phyloP scores from a whole-genome alignment of 1,284 basidiomycete genomes.

The Naganishia liquefaciens region DNA sequence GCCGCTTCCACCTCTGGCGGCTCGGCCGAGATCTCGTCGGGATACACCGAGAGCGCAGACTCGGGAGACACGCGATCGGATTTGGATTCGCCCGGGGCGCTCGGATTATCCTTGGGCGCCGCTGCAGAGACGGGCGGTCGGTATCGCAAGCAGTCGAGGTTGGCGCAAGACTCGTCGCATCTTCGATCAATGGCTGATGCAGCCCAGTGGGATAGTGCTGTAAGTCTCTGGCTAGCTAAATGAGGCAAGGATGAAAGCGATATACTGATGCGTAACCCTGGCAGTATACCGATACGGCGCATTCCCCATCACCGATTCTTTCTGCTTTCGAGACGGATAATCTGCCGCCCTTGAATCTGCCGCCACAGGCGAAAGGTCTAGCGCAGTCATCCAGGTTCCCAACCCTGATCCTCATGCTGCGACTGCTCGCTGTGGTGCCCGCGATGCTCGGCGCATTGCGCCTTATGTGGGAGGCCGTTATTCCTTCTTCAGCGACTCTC shows the following conservation, averaged over 20 bases:
- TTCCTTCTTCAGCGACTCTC: neutral
- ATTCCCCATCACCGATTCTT: conserved; percentile 19
- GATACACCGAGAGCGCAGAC: conserved; percentile 14
- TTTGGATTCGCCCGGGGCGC: conserved; percentile 6
- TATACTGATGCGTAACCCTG: too few relatives aligned
- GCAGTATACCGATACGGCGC: conserved; percentile 23
- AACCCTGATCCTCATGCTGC: conserved; percentile 24
- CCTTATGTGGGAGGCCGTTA: conserved; percentile 24
- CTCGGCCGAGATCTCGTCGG: conserved; percentile 11
- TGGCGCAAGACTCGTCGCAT: conserved; percentile 3
- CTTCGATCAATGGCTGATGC: neutral
- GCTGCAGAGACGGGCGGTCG: conserved; percentile 3
- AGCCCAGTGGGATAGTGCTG: conserved; percentile 14
- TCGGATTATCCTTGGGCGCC: conserved; percentile 10
- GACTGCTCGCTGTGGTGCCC: conserved; percentile 31
- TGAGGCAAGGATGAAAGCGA: too few relatives aligned
- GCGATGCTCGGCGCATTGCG: conserved; percentile 23
- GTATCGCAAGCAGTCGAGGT: neutral
- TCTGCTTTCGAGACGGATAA: conserved; percentile 24
- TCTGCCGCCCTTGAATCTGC: conserved; percentile 12
- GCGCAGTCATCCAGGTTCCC: conserved; percentile 22
- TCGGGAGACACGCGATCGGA: conserved; percentile 16
- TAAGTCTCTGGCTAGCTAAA: neutral
- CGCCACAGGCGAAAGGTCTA: conserved; percentile 1
- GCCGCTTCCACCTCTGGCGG: conserved; percentile 19